A percentile compares a stretch with the other conserved stretches of the same genome.
These are phyloP conservation scores for Dipteronia dyeriana DNA, from an alignment of 345 rosid species.

Conservation along the genomic window DNA sequence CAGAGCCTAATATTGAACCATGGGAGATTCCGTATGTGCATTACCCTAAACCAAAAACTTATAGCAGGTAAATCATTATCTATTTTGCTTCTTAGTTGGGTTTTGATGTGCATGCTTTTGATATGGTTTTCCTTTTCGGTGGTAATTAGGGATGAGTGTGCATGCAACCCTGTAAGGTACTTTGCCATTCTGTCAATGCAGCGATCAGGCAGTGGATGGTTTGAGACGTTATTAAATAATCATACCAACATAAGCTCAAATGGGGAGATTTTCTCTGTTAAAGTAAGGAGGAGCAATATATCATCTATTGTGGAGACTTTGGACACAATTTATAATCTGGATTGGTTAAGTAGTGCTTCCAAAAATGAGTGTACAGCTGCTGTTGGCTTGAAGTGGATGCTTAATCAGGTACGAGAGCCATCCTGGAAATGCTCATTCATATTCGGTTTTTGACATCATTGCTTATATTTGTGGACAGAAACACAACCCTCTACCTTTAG, in stretches of 20 bases:
- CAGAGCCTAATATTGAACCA: conserved; percentile 73
- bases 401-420: conserved; percentile 76
- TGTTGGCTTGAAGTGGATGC: conserved; percentile 99
- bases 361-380: conserved; percentile 97
- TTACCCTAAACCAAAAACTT: conserved; percentile 78
- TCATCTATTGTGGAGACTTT: conserved; percentile 74
- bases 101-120: conserved; percentile 10
- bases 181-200: conserved; percentile 98
- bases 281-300: conserved; percentile 79
- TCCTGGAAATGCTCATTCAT: background rate
- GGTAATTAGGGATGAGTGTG: conserved; percentile 78
- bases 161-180: conserved; percentile 86
- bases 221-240: conserved; percentile 89
- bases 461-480: conserved; percentile 3
- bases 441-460: background rate
- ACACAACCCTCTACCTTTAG: background rate
- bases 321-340: conserved; percentile 80
- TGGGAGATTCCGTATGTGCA: conserved; percentile 95
- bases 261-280: conserved; percentile 94
- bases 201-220: conserved; percentile 99
- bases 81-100: conserved; percentile 1
- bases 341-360: conserved; percentile 96
- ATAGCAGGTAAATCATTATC: conserved; percentile 55
- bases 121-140: conserved; percentile 19
- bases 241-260: conserved; percentile 97